A percentile compares a stretch with the other conserved stretches of the same genome.
These are phyloP conservation scores for Lepraria neglecta DNA, from an alignment of 495 filamentous ascomycete species.

Conservation along the genomic window DNA sequence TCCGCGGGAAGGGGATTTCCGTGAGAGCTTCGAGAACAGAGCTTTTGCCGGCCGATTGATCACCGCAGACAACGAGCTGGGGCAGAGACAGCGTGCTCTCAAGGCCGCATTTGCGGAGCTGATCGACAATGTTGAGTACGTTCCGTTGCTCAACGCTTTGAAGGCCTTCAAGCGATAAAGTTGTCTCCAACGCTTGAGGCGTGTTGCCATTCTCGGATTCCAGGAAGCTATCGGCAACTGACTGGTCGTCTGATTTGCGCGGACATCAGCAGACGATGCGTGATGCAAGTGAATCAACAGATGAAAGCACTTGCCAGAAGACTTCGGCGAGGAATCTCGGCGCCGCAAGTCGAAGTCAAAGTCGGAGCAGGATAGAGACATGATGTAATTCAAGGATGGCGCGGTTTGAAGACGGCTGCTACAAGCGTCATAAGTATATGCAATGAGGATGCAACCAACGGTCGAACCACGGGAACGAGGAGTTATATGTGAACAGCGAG, in stretches of 20 bases:
- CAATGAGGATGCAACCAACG: no score
- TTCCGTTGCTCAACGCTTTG: slow-evolving; percentile 6
- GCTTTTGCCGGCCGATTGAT: no score
- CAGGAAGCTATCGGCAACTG: not conserved
- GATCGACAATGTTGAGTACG: slow-evolving; percentile 4
- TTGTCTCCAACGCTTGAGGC: slow-evolving; percentile 3
- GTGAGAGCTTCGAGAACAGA: slow-evolving; percentile 71
- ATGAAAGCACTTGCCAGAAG: not conserved
- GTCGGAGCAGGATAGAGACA: slow-evolving; percentile 1
- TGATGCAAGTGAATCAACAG: not conserved
- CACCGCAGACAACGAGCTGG: no score
- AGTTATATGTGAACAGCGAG: no score
- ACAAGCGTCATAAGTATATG: no score
- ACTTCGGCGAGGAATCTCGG: not conserved
- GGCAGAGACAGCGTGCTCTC: slow-evolving; percentile 36
- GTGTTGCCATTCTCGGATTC: not conserved
- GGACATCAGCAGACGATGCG: not conserved
- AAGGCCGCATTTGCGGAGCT: slow-evolving; percentile 9
- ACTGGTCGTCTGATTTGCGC: not conserved
- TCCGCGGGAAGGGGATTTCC: slow-evolving; percentile 57
- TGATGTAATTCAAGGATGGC: not conserved
- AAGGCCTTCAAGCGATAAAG: not conserved
- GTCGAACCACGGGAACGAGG: no score
- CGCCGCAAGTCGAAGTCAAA: not conserved
- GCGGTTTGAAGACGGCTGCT: no score